phyloP scores from a whole-genome alignment of 2,329 filamentous ascomycete genomes.

The Escovopsis sp. region DNA sequence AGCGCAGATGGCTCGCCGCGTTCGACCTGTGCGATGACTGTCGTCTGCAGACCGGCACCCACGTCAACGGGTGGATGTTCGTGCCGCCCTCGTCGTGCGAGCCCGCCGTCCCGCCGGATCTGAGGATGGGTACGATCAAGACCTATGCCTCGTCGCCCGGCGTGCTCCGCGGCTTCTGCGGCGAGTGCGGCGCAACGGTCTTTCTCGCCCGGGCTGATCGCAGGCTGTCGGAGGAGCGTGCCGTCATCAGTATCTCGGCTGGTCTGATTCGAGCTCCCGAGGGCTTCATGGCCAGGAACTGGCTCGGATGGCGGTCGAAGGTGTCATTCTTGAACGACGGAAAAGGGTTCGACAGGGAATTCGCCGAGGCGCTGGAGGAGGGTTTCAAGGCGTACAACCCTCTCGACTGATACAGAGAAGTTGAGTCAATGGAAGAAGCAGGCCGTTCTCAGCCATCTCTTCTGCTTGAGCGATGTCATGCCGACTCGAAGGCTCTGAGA shows the following conservation, averaged over 20 bases:
- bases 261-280: conserved; percentile 30
- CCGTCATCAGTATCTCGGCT: conserved; percentile 27
- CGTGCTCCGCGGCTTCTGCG: conserved; percentile 30
- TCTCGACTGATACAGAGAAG: background rate
- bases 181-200: conserved; percentile 30
- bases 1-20: conserved; percentile 27
- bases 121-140: conserved; percentile 29
- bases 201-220: conserved; percentile 19
- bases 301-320: conserved; percentile 31
- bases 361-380: conserved; percentile 20
- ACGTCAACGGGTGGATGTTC: conserved; percentile 28
- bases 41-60: conserved; percentile 26
- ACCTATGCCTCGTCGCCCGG: conserved; percentile 25
- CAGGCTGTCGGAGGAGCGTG: conserved; percentile 15
- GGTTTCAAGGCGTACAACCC: conserved; percentile 23
- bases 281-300: conserved; percentile 27
- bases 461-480: too few relatives aligned
- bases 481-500: too few relatives aligned
- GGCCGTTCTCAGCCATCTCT: too few relatives aligned
- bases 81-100: conserved; percentile 22
- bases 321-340: conserved; percentile 21
- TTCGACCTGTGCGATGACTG: conserved; percentile 31
- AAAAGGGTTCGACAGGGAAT: conserved; percentile 20
- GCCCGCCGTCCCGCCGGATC: conserved; percentile 21
- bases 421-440: background rate